phyloP scores from a whole-genome alignment of 148 eudicot genomes.

The Euryodendron excelsum region DNA sequence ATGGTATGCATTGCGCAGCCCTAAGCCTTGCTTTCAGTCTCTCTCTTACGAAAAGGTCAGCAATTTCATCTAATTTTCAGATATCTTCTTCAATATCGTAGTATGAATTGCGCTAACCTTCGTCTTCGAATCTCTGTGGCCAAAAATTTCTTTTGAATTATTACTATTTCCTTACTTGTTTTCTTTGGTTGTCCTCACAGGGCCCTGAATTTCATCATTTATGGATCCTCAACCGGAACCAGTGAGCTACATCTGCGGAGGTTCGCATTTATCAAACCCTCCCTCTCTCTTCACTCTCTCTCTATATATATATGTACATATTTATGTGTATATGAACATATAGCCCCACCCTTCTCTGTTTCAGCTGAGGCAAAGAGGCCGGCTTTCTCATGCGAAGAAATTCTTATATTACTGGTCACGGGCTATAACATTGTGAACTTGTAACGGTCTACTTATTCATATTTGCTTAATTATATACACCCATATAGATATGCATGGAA shows the following conservation, averaged over 20 bases:
- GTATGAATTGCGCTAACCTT: background rate
- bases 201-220: background rate
- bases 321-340: too few relatives aligned
- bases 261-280: constrained; percentile 13
- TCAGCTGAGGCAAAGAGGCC: too few relatives aligned
- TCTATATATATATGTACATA: background rate
- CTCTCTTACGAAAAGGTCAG: background rate
- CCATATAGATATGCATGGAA: too few relatives aligned
- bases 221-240: constrained; percentile 85
- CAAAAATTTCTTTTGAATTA: background rate
- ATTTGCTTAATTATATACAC: too few relatives aligned
- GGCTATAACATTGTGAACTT: background rate
- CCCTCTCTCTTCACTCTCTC: too few relatives aligned
- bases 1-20: too few relatives aligned
- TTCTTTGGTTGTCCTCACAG: background rate
- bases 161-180: background rate
- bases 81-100: too few relatives aligned
- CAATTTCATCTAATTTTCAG: background rate
- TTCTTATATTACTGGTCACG: too few relatives aligned
- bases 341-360: background rate
- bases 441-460: too few relatives aligned
- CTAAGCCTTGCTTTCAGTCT: background rate
- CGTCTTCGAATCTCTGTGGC: background rate
- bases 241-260: constrained; percentile 75
- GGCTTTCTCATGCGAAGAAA: too few relatives aligned